Base-by-base conservation (phyloP, 139 green algal genomes). In the Picochlorum sp. region DNA sequence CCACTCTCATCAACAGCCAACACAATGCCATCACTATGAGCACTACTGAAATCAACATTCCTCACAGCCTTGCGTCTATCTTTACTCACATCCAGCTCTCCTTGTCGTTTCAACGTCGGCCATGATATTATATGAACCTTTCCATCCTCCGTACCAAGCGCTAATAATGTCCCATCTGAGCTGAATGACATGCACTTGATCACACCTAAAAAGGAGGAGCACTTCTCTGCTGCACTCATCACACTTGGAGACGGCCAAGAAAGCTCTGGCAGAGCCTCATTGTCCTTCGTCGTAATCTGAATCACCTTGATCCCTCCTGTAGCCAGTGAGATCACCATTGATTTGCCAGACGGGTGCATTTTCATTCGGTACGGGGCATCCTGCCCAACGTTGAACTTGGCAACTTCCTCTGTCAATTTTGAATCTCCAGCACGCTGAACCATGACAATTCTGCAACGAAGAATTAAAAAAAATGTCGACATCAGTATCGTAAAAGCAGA, bases 171-270 rank as follows among this genome's bases (percentile, higher is more conserved):
- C 11, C 72, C 72, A 45, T 77, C 68, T 50, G 26, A 45, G 49
- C 49, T 65, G 45, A 82, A 82, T 2, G 66, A 61, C 45, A 82
- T 49, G 57, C 62, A 74, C 34, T 82, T 80, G 16, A 80, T 45
- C 0, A 56, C 51, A 26, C 59, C 59, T 16, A 74, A 45, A 54
- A 34, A n/a, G 3, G 11, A 6, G 11, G 49, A 54, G 15, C 14
- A 20, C 10, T 14, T 45, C 8, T 38, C 60, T 28, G 38, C 15
- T 5, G 60, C 57, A 18, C 20, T 26, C 13, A 65, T 23, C 47
- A 21, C 18, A 26, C n/a, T 21, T 20, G 15, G 8, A 41, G 34
- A 54, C 18, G 47, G 47, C 47, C 47, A 54, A 54, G 47, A 54
- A 15, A 52, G n/a, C n/a, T 18, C 21, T 6, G 45, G 60, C 4